phyloP scores from a whole-genome alignment of 2,329 filamentous ascomycete genomes.

The Blumeriella jaapii region DNA sequence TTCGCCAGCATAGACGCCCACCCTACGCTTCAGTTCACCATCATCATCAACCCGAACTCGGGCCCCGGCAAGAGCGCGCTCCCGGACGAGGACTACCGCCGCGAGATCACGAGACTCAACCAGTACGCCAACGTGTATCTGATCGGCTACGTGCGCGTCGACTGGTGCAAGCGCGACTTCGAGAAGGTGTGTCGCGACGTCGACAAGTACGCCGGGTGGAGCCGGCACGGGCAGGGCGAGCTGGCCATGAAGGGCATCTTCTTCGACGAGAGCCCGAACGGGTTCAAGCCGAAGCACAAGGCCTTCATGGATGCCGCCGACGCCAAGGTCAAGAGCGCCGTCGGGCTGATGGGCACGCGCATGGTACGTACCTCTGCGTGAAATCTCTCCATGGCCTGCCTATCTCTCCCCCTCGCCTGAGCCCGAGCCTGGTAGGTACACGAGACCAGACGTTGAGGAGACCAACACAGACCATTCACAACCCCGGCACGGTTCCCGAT shows the following conservation, averaged over 20 bases:
- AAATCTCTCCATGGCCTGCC: no score
- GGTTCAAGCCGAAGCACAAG: slow-evolving; percentile 5
- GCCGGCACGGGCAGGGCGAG: slow-evolving; percentile 2
- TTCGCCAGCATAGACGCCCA: slow-evolving; percentile 2
- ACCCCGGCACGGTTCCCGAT: slow-evolving; percentile 13
- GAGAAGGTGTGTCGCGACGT: slow-evolving; percentile 7
- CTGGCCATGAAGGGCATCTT: slow-evolving; percentile 14
- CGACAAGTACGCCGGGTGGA: slow-evolving; percentile 10
- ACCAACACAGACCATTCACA: slow-evolving; percentile 9
- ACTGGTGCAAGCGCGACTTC: slow-evolving; percentile 7
- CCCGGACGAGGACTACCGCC: slow-evolving; percentile 6
- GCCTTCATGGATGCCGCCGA: slow-evolving; percentile 7
- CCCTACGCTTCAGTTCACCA: slow-evolving; percentile 6
- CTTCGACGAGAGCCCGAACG: slow-evolving; percentile 13
- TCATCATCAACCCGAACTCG: slow-evolving; percentile 8
- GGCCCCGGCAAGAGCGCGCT: slow-evolving; percentile 3
- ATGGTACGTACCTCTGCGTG: no score
- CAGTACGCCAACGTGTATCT: slow-evolving; percentile 4
- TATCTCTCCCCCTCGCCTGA: not conserved
- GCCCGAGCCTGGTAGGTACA: not conserved
- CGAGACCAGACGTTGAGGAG: not conserved
- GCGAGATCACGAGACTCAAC: slow-evolving; percentile 4
- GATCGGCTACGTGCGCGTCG: slow-evolving; percentile 3
- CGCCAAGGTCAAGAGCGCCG: slow-evolving; percentile 4
- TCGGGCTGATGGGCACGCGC: slow-evolving; percentile 5